Conservation (phyloP, 495 filamentous ascomycete species). For the Talaromyces stipitatus region DNA sequence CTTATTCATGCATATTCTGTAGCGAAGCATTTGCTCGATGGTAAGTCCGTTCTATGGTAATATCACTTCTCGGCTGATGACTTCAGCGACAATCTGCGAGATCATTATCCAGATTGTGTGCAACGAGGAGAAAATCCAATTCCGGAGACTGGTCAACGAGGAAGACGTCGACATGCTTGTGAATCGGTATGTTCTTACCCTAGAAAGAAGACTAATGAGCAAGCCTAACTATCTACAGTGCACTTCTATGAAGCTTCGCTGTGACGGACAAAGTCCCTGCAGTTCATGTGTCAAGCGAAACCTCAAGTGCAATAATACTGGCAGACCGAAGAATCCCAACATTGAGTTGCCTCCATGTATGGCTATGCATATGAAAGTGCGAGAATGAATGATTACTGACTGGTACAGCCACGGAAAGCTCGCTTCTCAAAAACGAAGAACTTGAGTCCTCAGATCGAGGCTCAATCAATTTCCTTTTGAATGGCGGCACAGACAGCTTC, state of each 20-base stretch:
- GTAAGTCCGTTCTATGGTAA: constrained; percentile 12
- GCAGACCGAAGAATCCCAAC: constrained; percentile 8
- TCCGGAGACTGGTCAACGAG: constrained; percentile 39
- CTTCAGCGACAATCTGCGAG: constrained; percentile 37
- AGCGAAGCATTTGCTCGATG: constrained; percentile 39
- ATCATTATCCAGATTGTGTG: constrained; percentile 36
- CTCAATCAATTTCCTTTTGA: constrained; percentile 42
- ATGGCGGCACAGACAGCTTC: constrained; percentile 38
- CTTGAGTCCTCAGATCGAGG: constrained; percentile 32
- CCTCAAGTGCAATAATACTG: constrained; percentile 34
- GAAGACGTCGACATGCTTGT: constrained; percentile 39
- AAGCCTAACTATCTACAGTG: constrained; percentile 22
- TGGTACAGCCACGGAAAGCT: constrained; percentile 12
- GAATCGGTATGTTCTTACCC: constrained; percentile 27
- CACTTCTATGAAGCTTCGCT: constrained; percentile 45
- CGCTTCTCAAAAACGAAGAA: constrained; percentile 16
- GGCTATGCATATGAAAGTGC: constrained; percentile 9
- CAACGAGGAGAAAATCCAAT: constrained; percentile 34
- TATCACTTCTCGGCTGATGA: background rate
- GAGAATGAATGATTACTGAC: constrained; percentile 10
- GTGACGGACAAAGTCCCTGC: constrained; percentile 40
- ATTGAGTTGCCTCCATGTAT: background rate
- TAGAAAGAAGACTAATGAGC: background rate
- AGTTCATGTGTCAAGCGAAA: constrained; percentile 38
- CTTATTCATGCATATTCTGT: constrained; percentile 39